phyloP scores from a whole-genome alignment of 1,139 yeast species.

The Torulaspora globosa region DNA sequence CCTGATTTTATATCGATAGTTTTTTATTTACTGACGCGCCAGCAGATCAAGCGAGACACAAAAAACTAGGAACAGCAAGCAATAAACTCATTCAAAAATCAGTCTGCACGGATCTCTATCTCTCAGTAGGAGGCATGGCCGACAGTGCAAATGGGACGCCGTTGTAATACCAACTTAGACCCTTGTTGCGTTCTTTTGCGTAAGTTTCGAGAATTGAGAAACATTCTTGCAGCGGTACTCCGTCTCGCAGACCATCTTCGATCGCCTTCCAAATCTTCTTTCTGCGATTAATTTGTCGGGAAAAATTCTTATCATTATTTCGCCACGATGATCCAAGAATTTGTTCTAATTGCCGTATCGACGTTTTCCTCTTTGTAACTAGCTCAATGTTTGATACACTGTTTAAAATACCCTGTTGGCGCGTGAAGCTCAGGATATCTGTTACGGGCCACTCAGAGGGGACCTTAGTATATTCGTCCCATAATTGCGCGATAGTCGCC shows the following conservation, averaged over 20 bases:
- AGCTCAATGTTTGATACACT: slow-evolving; percentile 15
- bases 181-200: slow-evolving; percentile 24
- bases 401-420: slow-evolving; percentile 16
- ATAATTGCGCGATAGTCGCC: slow-evolving; percentile 26
- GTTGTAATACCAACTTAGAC: slow-evolving; percentile 31
- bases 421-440: slow-evolving; percentile 21
- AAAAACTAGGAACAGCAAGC: background rate
- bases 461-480: slow-evolving; percentile 32
- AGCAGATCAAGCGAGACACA: slow-evolving; percentile 3
- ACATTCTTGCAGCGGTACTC: slow-evolving; percentile 25
- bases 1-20: background rate
- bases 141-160: slow-evolving; percentile 30
- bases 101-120: background rate
- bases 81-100: background rate
- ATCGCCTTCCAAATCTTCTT: slow-evolving; percentile 33
- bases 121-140: slow-evolving; percentile 18
- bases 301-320: slow-evolving; percentile 31
- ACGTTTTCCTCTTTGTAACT: slow-evolving; percentile 23
- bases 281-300: slow-evolving; percentile 32
- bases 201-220: slow-evolving; percentile 24
- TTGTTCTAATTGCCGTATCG: slow-evolving; percentile 26
- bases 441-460: slow-evolving; percentile 30
- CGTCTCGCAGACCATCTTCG: slow-evolving; percentile 29
- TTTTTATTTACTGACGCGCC: slow-evolving; percentile 8
- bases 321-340: slow-evolving; percentile 32